Conservation (phyloP, 495 filamentous ascomycete species). For the Talaromyces nanjingensis region DNA sequence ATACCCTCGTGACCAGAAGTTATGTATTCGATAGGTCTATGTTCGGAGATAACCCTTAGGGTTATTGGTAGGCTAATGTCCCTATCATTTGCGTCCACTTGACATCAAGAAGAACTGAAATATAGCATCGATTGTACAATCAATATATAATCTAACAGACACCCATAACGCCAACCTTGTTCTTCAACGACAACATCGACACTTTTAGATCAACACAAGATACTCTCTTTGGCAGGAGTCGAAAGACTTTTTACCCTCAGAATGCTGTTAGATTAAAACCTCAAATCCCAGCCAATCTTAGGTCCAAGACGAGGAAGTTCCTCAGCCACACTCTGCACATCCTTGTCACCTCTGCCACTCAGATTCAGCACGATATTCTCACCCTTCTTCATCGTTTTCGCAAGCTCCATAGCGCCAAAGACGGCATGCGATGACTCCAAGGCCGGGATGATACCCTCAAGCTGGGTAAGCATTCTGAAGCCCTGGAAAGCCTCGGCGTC, state of each 20-base stretch:
- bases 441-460: conserved; percentile 95
- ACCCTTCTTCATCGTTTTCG: conserved; percentile 83
- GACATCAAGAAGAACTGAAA: background rate
- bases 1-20: too few relatives aligned
- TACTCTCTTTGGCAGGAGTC: background rate
- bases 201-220: background rate
- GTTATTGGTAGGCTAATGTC: background rate
- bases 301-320: conserved; percentile 85
- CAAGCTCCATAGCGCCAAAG: conserved; percentile 79
- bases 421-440: conserved; percentile 92
- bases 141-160: background rate
- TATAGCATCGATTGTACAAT: background rate
- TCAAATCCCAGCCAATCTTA: conserved; percentile 91
- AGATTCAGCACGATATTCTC: conserved; percentile 93
- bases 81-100: background rate
- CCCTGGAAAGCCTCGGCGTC: conserved; percentile 89
- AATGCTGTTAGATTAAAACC: conserved; percentile 39
- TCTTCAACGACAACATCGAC: background rate
- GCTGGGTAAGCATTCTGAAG: conserved; percentile 72
- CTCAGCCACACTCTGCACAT: conserved; percentile 96
- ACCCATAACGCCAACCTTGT: background rate
- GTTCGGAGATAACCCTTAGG: background rate
- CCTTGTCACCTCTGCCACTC: conserved; percentile 91
- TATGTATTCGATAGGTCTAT: background rate
- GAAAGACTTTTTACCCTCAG: background rate